Base-by-base conservation (phyloP, 192 early-diverging fungal genomes). In the Coemansia sp. region DNA sequence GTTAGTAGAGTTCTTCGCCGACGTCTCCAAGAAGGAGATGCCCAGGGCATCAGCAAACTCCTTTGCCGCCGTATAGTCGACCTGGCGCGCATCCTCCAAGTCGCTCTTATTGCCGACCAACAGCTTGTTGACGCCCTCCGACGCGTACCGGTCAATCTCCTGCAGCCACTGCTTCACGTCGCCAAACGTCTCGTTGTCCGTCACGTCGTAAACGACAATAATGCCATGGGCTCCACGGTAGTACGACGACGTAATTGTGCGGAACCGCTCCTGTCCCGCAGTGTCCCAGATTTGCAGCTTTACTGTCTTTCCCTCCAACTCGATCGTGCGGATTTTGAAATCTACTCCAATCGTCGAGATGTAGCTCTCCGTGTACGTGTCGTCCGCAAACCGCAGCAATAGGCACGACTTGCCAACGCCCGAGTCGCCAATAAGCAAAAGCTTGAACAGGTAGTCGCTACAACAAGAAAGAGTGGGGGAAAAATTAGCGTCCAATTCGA, bases 271-370 rank as follows among this genome's bases (percentile, higher is more conserved):
- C 84, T 97, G 96, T 39, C 96, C 96, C 36, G 96, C 95, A 35
- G 95, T 98, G 80, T 98, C 96, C 94, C 95, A 97, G 88, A 98
- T 97, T 77, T 97, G 95, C 48, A 97, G 85, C 84, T 98, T 98
- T 36, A 97, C 95, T 39, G 94, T 97, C 80, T 98, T 99, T 57
- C 95, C 95, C 76, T 97, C 97, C 55, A 99, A 87, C 72, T 99
- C 97, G 64, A 98, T 98, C 56, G 95, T 98, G 70, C 95, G 91
- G 77, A 98, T 98, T 94, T 97, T 98, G 79, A 99, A 99, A 86
- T 99, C 97, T 34, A 99, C 95, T 59, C 97, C 97, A 70, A 98
- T 98, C 68, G 97, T 99, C 64, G 90, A 91, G 83, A 98, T 97
- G 86, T 97, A 98, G 75, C 90, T 93, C 80, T 99, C 95, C 23